phyloP scores from a whole-genome alignment of 306 rosid genomes.

The Arachis hypogaea region DNA sequence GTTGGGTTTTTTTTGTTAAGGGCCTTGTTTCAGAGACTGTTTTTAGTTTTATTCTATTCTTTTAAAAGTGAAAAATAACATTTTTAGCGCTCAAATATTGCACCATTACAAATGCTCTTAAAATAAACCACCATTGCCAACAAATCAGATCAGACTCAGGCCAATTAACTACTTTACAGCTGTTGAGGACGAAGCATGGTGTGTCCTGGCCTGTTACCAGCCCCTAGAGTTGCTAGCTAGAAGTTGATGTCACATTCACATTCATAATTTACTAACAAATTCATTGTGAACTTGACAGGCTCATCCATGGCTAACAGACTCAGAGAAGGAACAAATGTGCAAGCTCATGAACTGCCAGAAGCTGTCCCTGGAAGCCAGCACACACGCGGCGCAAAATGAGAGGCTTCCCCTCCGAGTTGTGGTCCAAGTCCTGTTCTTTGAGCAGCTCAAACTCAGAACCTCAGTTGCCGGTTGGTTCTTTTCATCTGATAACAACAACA shows the following conservation, averaged over 20 bases:
- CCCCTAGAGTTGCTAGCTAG: not conserved
- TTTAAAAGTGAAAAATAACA: no score
- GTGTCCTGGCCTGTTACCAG: no score
- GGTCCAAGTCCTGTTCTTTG: slow-evolving; percentile 92
- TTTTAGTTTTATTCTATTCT: no score
- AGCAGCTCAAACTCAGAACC: slow-evolving; percentile 83
- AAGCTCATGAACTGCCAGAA: slow-evolving; percentile 91
- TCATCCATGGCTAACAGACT: slow-evolving; percentile 81
- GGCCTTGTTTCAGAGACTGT: no score
- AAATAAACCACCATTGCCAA: no score
- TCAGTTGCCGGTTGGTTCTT: slow-evolving; percentile 84
- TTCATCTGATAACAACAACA: slow-evolving; percentile 56
- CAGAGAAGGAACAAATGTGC: slow-evolving; percentile 87
- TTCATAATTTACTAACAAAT: not conserved
- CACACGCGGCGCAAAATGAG: slow-evolving; percentile 94
- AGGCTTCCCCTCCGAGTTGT: slow-evolving; percentile 80
- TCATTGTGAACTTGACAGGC: slow-evolving; percentile 49
- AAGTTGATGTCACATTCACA: not conserved
- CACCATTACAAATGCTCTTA: no score
- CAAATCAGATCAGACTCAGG: no score
- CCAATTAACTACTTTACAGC: no score
- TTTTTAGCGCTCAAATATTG: not conserved
- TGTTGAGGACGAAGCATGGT: no score
- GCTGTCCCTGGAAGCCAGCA: slow-evolving; percentile 91
- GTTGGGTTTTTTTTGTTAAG: no score